Percentiles rank a stretch among this genome's conserved stretches.
Evolutionary conservation across 495 filamentous ascomycete species (phyloP).

Genomic region (Darksidea phi): DNA sequence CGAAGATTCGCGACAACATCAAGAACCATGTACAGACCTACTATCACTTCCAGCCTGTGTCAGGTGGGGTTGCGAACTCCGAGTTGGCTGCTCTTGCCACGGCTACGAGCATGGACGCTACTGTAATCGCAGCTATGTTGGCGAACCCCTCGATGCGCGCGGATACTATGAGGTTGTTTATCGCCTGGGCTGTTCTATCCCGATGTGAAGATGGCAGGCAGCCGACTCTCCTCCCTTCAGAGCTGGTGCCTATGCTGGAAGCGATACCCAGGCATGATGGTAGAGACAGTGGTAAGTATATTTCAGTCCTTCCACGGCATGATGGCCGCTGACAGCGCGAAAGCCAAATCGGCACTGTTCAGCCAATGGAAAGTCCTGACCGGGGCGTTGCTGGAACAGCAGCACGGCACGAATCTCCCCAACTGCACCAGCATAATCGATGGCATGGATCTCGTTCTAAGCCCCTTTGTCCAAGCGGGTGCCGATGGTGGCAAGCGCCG

Average conservation of each 20-base stretch:
- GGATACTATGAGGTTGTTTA: slow-evolving; percentile 27
- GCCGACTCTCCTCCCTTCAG: slow-evolving; percentile 9
- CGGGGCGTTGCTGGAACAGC: slow-evolving; percentile 31
- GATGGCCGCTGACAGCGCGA: not conserved
- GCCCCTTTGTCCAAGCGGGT: slow-evolving; percentile 23
- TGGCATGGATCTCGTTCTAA: slow-evolving; percentile 29
- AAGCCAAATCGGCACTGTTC: slow-evolving; percentile 27
- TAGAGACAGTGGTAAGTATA: slow-evolving; percentile 10
- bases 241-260: not conserved
- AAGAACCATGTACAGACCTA: slow-evolving; percentile 44
- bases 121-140: not conserved
- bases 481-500: slow-evolving; percentile 18
- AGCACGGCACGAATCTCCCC: slow-evolving; percentile 26
- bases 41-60: slow-evolving; percentile 23
- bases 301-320: not conserved
- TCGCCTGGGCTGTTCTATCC: slow-evolving; percentile 37
- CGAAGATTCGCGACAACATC: slow-evolving; percentile 37
- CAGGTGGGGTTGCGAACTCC: not conserved
- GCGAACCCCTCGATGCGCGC: slow-evolving; percentile 4
- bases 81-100: not conserved
- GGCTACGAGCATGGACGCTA: slow-evolving; percentile 2
- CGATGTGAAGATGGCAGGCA: slow-evolving; percentile 14
- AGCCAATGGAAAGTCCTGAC: slow-evolving; percentile 40
- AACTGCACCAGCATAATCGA: slow-evolving; percentile 18
- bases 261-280: not conserved